Conservation (phyloP, 495 filamentous ascomycete genomes). For the Astrothelium macrocarpum region DNA sequence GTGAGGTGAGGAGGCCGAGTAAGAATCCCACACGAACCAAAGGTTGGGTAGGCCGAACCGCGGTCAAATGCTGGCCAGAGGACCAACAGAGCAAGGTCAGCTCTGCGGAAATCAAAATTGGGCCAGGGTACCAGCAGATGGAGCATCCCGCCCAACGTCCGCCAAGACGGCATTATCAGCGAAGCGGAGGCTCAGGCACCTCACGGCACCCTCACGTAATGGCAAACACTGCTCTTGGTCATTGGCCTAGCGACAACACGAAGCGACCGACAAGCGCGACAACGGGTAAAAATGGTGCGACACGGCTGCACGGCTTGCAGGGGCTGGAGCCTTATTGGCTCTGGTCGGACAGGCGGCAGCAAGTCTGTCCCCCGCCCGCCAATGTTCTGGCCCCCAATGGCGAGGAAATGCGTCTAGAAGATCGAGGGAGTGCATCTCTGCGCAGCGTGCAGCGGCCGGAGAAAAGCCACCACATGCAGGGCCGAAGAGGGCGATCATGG, state of each 20-base stretch:
- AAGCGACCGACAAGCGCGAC: background rate
- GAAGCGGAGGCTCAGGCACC: background rate
- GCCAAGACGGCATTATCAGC: background rate
- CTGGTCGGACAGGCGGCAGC: background rate
- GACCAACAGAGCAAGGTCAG: background rate
- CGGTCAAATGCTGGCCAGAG: background rate
- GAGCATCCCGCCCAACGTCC: conserved; percentile 1
- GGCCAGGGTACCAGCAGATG: background rate
- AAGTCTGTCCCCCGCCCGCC: background rate
- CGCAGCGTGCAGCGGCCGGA: background rate
- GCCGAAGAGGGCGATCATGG: background rate
- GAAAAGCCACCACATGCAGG: background rate
- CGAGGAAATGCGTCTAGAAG: background rate
- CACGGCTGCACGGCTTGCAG: background rate
- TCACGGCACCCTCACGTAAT: background rate
- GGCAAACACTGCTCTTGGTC: background rate
- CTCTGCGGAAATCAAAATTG: background rate
- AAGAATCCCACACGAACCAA: background rate
- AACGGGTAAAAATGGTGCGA: background rate
- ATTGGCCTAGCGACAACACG: background rate
- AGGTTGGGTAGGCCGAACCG: background rate
- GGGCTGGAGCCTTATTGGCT: background rate
- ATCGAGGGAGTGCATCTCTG: background rate
- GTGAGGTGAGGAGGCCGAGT: background rate
- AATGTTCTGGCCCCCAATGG: background rate